Evolutionary conservation across 2,329 filamentous ascomycete genomes (phyloP), one percentile per base, ranked within the genome.

Genomic region (Colletotrichum lini): DNA sequence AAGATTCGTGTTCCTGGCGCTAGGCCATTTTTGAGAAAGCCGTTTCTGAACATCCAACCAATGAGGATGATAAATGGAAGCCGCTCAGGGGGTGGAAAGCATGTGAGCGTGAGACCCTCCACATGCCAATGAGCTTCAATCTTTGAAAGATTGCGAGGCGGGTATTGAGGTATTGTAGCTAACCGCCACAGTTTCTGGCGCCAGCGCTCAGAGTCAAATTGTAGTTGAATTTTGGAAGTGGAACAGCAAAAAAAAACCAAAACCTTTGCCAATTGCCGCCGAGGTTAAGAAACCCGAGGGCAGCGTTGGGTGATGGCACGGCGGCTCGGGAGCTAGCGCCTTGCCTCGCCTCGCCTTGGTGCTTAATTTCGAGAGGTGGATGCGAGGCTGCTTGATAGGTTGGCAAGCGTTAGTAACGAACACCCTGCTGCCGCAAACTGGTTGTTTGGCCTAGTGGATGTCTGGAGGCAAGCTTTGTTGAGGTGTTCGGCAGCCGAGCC

Each of bases 271-370:
- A 38, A 38, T 58, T 38, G 50, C 52, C 57, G 57, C 67, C 26
- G n/a, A 64, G 54, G 18, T 58, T 38, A 12, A 38, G 23, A 52
- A 61, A 45, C 42, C 26, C 18, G 21, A 18, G 30, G n/a, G 42
- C 12, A 6, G 49, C 38, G 50, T 23, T n/a, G 38, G 21, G n/a
- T 23, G 26, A 50, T 30, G n/a, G 35, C 6, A 10, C 15, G 15
- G 40, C 38, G 18, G 47, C 23, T 40, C 13, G 21, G 44, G 38
- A 35, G 53, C 30, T 21, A 47, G 65, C 65, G 53, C 60, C 59
- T 72, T 65, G 68, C 53, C 61, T 26, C 65, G 47, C 64, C 58
- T 72, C 69, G 65, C 53, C 61, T 26, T 54, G 21, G 59, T 42
- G 30, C 23, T 26, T 40, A 26, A 53, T 54, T 54, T 58, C 44